These are phyloP conservation scores for grape (Vitis vinifera) DNA, from an alignment of 164 flowering plant genomes.

Conservation along the genomic window ASM3070453v1 NC_081808.1:5828001-5828500, in stretches of 20 bases:
- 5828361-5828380: too few relatives aligned
- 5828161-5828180: slow-evolving; percentile 89
- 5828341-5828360: too few relatives aligned
- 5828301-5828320: neutral
- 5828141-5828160: slow-evolving; percentile 69
- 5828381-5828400: too few relatives aligned
- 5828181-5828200: slow-evolving; percentile 78
- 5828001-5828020: too few relatives aligned
- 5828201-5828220: slow-evolving; percentile 91
- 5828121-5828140: slow-evolving; percentile 70
- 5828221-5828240: slow-evolving; percentile 97
- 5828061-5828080: neutral
- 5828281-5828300: neutral
- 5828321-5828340: neutral
- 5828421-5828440: too few relatives aligned
- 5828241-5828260: slow-evolving; percentile 7
- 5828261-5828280: neutral
- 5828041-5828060: neutral
- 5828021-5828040: too few relatives aligned
- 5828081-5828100: neutral
- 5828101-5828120: neutral
- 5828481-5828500: too few relatives aligned
- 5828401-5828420: too few relatives aligned
- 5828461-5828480: too few relatives aligned
- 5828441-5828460: too few relatives aligned